These are phyloP conservation scores for Geoglossum cookeanum DNA, from an alignment of 2,329 filamentous ascomycete species.

Conservation along the genomic window DNA sequence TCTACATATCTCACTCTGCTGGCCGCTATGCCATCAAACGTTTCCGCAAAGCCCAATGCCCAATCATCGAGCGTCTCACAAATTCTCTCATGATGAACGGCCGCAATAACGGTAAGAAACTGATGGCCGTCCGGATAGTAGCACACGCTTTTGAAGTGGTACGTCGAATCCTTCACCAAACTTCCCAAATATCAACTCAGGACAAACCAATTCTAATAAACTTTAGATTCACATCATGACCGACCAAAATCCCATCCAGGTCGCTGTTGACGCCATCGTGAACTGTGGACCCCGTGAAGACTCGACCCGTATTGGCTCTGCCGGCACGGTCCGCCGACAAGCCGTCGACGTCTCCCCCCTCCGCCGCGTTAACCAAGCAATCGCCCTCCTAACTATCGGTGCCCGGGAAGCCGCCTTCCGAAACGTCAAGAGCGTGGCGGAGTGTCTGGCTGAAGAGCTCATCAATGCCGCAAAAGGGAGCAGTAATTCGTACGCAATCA, in stretches of 20 bases:
- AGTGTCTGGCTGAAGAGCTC: conserved; percentile 98
- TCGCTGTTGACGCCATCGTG: conserved; percentile 98
- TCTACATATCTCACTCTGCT: conserved; percentile 98
- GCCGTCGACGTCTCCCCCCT: conserved; percentile 99
- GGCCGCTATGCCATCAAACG: conserved; percentile 98
- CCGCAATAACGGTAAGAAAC: conserved; percentile 99
- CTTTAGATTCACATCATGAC: conserved; percentile 97
- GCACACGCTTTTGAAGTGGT: conserved; percentile 99
- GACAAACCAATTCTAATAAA: neutral
- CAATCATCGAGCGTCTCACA: conserved; percentile 99
- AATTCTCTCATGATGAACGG: conserved; percentile 99
- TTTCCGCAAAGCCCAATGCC: conserved; percentile 99
- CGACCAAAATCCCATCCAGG: conserved; percentile 99
- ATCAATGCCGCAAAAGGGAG: conserved; percentile 99
- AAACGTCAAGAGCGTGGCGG: conserved; percentile 99
- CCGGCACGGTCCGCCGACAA: conserved; percentile 98
- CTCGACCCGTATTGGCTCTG: conserved; percentile 97
- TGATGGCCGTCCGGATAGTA: conserved; percentile 98
- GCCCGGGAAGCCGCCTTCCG: conserved; percentile 97
- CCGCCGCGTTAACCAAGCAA: conserved; percentile 99
- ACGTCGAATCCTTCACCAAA: conserved; percentile 27
- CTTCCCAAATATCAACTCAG: too few species aligned
- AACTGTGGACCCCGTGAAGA: conserved; percentile 99
- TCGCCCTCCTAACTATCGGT: conserved; percentile 95
- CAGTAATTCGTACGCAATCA: conserved; percentile 99